phyloP scores from a whole-genome alignment of 257 asterid species.

The Solanum piurae region DNA sequence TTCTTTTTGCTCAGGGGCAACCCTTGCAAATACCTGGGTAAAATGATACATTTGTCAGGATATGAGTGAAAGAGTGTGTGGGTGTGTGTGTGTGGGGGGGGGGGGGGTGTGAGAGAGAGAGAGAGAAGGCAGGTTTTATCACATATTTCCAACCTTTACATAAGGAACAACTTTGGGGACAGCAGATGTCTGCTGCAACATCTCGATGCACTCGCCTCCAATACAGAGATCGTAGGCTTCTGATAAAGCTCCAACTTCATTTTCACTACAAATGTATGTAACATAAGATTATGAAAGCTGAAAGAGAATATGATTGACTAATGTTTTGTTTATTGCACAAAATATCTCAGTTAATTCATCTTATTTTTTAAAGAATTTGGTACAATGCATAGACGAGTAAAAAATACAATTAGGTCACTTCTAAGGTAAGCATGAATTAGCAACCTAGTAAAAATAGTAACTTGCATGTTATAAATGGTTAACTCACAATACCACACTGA shows the following conservation, averaged over 20 bases:
- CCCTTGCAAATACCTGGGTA: conserved; percentile 87
- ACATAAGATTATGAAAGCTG: conserved; percentile 8
- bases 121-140: neutral
- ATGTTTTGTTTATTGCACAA: neutral
- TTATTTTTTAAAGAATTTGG: neutral
- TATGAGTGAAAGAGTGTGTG: neutral
- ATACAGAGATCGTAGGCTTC: conserved; percentile 83
- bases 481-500: neutral
- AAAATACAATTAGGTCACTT: neutral
- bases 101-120: neutral
- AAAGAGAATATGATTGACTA: neutral
- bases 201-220: conserved; percentile 91
- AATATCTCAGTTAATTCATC: neutral
- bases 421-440: neutral
- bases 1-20: conserved; percentile 98
- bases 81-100: neutral
- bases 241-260: conserved; percentile 74
- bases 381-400: neutral
- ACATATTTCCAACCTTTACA: conserved; percentile 52
- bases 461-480: neutral
- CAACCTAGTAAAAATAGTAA: neutral
- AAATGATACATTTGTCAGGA: conserved; percentile 2
- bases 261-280: conserved; percentile 28
- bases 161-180: conserved; percentile 80
- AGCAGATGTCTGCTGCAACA: conserved; percentile 78